phyloP scores from a whole-genome alignment of 129 eudicot species.

The Silybum marianum region DNA sequence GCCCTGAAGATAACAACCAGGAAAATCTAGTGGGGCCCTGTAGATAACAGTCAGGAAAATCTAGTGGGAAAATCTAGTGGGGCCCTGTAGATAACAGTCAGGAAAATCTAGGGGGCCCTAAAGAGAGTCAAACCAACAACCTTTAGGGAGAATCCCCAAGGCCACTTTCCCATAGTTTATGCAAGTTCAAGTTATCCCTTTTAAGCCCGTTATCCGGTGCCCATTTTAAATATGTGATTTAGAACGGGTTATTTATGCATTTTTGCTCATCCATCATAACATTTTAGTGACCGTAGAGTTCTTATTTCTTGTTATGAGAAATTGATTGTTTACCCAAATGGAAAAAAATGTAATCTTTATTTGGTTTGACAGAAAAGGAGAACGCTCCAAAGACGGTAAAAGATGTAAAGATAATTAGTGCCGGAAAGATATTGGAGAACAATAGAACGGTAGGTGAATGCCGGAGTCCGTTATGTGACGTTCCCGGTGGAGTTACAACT shows the following conservation, averaged over 20 bases:
- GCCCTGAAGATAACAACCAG: too few relatives aligned
- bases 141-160: too few relatives aligned
- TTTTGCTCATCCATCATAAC: neutral
- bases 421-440: slow-evolving; percentile 84
- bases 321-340: neutral
- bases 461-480: slow-evolving; percentile 66
- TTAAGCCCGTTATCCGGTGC: neutral
- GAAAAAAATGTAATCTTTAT: slow-evolving; percentile 6
- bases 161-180: too few relatives aligned
- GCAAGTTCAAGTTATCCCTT: neutral
- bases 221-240: neutral
- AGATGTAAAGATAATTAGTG: slow-evolving; percentile 80
- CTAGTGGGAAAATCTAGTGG: too few relatives aligned
- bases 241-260: neutral
- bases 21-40: too few relatives aligned
- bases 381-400: slow-evolving; percentile 77
- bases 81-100: neutral
- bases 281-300: neutral
- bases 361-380: slow-evolving; percentile 52
- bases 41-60: too few relatives aligned
- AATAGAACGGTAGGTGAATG: slow-evolving; percentile 78
- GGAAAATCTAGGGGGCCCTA: neutral
- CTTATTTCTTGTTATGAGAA: neutral
- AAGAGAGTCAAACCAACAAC: neutral
- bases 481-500: slow-evolving; percentile 84